Base-by-base conservation (phyloP, 116 monocot genomes). In the Zostera marina region DNA sequence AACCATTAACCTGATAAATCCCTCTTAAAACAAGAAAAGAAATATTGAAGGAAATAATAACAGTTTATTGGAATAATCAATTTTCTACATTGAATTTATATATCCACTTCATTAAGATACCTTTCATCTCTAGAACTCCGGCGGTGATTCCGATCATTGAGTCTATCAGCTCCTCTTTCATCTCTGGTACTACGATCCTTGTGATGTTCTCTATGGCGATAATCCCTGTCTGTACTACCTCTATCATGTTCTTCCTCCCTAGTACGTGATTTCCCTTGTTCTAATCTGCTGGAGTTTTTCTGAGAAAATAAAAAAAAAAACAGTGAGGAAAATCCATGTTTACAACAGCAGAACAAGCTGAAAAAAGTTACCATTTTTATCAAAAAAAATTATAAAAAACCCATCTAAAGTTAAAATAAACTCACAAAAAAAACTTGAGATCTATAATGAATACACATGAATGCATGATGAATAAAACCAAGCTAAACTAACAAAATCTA, bases 101-200 rank as follows among this genome's bases (percentile, higher is more conserved):
- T 5, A 32, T 32, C 32, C 32, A 32, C 32, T 32, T 32, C 32
- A 32, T 9, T 44, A 17, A 19, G 16, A 32, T 68, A 78, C 78
- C 78, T 63, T 8, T 65, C 66, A 63, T 32, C 17, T 58, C 66
- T 62, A 26, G 60, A 65, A 47, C 56, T 41, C 6, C 53, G 32
- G 13, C 14, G 63, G 39, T 11, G 67, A 51, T 68, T 61, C 41
- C 15, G 47, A 20, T 70, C 63, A 54, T 73, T 67, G 45, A 38
- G n/a, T 41, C 68, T 48, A 22, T 65, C 57, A 19, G 56, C 59
- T 65, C 70, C 66, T 63, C 63, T 70, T 12, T 52, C 52, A 21
- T 72, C 53, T 46, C 45, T 76, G 23, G 24, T 12, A 23, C 42
- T 73, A 74, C 65, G 70, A 47, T 73, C 77, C 47, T 43, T 73